phyloP scores from a whole-genome alignment of 2,329 filamentous ascomycete genomes.

The Erysiphe pulchra region DNA sequence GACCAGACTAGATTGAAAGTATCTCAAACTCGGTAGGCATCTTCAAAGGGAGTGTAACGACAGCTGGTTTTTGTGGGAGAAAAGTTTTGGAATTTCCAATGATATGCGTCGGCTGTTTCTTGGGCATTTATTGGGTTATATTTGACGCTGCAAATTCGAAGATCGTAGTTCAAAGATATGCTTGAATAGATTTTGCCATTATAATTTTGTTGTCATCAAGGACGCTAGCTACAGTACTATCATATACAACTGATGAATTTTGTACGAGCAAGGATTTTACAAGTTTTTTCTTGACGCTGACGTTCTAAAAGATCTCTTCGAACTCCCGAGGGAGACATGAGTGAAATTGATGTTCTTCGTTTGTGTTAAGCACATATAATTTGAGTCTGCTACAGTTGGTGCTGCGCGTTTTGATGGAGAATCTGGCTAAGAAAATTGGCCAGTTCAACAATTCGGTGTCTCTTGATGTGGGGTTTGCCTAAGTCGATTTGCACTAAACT shows the following conservation, averaged over 20 bases:
- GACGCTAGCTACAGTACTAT: neutral
- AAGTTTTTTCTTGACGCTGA: neutral
- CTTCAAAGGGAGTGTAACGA: too few species aligned
- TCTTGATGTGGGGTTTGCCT: too few species aligned
- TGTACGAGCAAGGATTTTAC: neutral
- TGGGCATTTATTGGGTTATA: neutral
- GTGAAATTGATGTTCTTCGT: neutral
- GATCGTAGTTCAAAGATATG: neutral
- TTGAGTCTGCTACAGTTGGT: neutral
- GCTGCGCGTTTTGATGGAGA: neutral
- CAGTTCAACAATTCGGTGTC: neutral
- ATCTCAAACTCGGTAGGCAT: neutral
- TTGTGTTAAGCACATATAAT: neutral
- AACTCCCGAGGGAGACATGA: neutral
- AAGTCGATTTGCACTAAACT: too few species aligned
- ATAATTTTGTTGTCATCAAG: neutral
- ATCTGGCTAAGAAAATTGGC: neutral
- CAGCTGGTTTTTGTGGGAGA: too few species aligned
- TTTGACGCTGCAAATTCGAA: neutral
- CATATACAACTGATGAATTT: neutral
- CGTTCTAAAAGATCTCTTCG: neutral
- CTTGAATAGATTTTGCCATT: neutral
- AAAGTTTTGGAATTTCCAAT: too few species aligned
- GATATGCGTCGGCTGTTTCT: neutral
- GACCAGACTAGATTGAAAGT: neutral